A percentile compares a stretch with the other conserved stretches of the same genome.
Conservation (phyloP, 352 stramenopile genomes). For the Thraustochytrium sp. region DNA sequence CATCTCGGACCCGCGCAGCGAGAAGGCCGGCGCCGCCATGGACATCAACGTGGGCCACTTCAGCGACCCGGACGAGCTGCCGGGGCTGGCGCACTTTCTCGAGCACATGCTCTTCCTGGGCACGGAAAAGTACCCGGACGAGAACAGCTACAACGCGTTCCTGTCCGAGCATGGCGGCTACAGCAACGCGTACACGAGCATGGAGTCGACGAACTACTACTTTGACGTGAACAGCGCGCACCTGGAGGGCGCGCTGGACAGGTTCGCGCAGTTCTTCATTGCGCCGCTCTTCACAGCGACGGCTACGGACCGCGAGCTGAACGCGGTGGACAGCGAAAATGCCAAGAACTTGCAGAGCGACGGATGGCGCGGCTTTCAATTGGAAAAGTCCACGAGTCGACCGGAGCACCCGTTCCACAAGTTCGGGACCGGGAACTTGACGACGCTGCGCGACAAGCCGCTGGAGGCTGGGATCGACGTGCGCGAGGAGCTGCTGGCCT, state of each 20-base stretch:
- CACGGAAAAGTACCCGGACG: too few relatives aligned
- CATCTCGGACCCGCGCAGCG: slow-evolving; percentile 78
- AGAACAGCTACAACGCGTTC: slow-evolving; percentile 87
- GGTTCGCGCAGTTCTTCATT: too few relatives aligned
- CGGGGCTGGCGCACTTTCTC: too few relatives aligned
- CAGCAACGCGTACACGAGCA: slow-evolving; percentile 91
- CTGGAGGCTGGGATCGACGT: slow-evolving; percentile 59
- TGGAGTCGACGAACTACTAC: slow-evolving; percentile 92
- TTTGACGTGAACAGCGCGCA: slow-evolving; percentile 80
- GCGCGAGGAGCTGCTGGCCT: slow-evolving; percentile 61
- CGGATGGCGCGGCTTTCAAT: slow-evolving; percentile 58
- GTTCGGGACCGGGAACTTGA: slow-evolving; percentile 79
- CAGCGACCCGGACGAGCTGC: too few relatives aligned
- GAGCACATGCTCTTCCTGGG: too few relatives aligned
- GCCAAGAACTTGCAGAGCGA: slow-evolving; percentile 91
- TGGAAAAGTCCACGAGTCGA: slow-evolving; percentile 50
- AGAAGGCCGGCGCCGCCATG: slow-evolving; percentile 84
- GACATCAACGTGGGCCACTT: too few relatives aligned
- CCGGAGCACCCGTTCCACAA: slow-evolving; percentile 67
- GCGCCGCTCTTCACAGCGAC: too few relatives aligned
- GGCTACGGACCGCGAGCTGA: too few relatives aligned
- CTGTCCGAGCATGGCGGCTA: slow-evolving; percentile 80
- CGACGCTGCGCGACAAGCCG: slow-evolving; percentile 64
- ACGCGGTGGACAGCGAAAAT: slow-evolving; percentile 92
- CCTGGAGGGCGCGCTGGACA: slow-evolving; percentile 76